Evolutionary conservation across 345 rosid genomes (phyloP), one percentile per base, ranked within the genome.

Genomic region (Aethionema arabicum): DNA sequence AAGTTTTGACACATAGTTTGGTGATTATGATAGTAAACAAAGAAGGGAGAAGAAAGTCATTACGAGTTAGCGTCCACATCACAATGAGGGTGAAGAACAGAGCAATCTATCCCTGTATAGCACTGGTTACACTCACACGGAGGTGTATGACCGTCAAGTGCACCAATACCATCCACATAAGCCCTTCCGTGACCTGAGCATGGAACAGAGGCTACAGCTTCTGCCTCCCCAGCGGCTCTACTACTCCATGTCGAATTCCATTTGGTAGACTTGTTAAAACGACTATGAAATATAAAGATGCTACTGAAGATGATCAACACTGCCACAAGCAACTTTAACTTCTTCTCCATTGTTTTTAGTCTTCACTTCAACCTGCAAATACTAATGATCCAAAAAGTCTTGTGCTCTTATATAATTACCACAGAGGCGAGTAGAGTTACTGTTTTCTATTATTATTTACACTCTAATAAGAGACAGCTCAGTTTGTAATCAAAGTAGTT

Each of bases 161-260:
- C 35, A 47, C 76, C 59, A 50, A 70, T 8, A 11, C 95, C 83
- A 41, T 90, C 97, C 57, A 86, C 37, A 52, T 44, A 90, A n/a
- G 84, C 90, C 73, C 81, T 76, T 3, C 95, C 91, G 31, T 87
- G 91, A 48, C 90, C 86, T 0, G 88, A 87, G 57, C 97, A 90
- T 6, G 80, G 33, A 21, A 78, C 46, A 13, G 78, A 77, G 0
- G 95, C 91, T 66, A 69, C 91, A 2, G 57, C 42, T 55, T 86
- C 91, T 3, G 91, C 91, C 75, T 86, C 90, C 2, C 0, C 50
- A 5, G 88, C 90, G 0, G 90, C 90, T 63, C 13, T 68, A 27
- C 33, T 30, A 61, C 74, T 85, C 97, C 97, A 90, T 15, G 82
- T 79, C 14, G 69, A 68, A 16, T 11, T 61, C 77, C 76, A 51